Percentiles rank a stretch among this genome's conserved stretches.
Evolutionary conservation across 768 basidiomycete genomes (phyloP).

Genomic region (Pulveroboletus sp.): DNA sequence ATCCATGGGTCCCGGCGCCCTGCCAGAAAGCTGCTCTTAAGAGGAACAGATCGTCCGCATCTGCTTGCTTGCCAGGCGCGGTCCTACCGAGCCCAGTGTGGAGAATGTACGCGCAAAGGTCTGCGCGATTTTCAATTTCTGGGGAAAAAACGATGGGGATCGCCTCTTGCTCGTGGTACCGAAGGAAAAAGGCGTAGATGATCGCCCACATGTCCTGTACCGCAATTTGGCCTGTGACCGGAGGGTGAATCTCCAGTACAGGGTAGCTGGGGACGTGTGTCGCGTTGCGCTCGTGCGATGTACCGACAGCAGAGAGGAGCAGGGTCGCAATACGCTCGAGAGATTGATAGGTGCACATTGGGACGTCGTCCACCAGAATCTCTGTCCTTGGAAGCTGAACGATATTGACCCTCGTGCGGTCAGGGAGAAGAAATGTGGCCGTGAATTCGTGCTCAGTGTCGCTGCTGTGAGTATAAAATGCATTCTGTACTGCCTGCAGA

Average conservation of each 20-base stretch:
- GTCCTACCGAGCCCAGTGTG: slow-evolving; percentile 33
- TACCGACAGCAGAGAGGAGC: slow-evolving; percentile 18
- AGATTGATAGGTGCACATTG: slow-evolving; percentile 10
- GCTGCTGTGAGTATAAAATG: not conserved
- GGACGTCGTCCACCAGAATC: slow-evolving; percentile 7
- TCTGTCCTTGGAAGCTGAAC: not conserved
- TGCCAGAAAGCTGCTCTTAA: slow-evolving; percentile 46
- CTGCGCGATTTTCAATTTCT: slow-evolving; percentile 26
- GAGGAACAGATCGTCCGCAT: slow-evolving; percentile 34
- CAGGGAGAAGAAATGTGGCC: slow-evolving; percentile 12
- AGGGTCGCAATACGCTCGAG: slow-evolving; percentile 9
- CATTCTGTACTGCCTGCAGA: slow-evolving; percentile 13
- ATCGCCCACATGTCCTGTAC: slow-evolving; percentile 38
- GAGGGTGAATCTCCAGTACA: slow-evolving; percentile 12
- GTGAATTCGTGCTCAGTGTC: not conserved
- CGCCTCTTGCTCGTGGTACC: slow-evolving; percentile 36
- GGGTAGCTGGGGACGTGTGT: slow-evolving; percentile 19
- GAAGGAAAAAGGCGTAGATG: slow-evolving; percentile 39
- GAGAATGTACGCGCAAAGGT: slow-evolving; percentile 36
- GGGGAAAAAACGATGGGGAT: slow-evolving; percentile 36
- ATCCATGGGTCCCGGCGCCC: slow-evolving; percentile 38
- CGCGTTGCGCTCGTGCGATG: slow-evolving; percentile 15
- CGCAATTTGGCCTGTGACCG: slow-evolving; percentile 10
- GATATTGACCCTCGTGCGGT: slow-evolving; percentile 10
- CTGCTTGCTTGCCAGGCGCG: slow-evolving; percentile 1